Conservation (phyloP, 2,329 filamentous ascomycete genomes). For the Escovopsis sp. region DNA sequence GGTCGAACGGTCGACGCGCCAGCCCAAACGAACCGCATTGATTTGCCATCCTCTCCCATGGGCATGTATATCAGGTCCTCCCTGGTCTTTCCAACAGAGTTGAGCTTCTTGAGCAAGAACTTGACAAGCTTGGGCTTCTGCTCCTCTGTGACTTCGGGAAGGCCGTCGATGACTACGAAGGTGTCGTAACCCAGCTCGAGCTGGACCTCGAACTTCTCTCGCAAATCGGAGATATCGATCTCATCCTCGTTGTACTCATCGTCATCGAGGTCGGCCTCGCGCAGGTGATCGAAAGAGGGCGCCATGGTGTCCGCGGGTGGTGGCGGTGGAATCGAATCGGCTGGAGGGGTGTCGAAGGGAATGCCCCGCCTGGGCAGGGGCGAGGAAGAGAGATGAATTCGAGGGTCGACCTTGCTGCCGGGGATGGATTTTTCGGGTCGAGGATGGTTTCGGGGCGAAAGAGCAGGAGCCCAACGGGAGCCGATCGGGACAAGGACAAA, state of each 20-base stretch:
- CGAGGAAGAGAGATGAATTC: slow-evolving; percentile 2
- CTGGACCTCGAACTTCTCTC: slow-evolving; percentile 89
- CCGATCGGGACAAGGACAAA: too few relatives aligned
- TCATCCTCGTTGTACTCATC: slow-evolving; percentile 85
- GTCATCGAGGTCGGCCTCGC: slow-evolving; percentile 74
- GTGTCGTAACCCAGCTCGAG: slow-evolving; percentile 92
- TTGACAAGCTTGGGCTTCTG: slow-evolving; percentile 91
- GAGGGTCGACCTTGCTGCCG: background rate
- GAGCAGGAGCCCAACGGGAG: too few relatives aligned
- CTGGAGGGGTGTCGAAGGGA: slow-evolving; percentile 11
- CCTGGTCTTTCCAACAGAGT: slow-evolving; percentile 65
- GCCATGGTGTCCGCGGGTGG: slow-evolving; percentile 54
- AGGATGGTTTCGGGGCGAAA: too few relatives aligned
- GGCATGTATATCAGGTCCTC: slow-evolving; percentile 93
- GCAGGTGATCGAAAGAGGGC: slow-evolving; percentile 74
- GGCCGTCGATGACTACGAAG: slow-evolving; percentile 90
- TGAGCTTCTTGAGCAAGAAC: slow-evolving; percentile 88
- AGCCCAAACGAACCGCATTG: slow-evolving; percentile 53
- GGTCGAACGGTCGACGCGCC: background rate
- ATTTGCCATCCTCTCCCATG: slow-evolving; percentile 71
- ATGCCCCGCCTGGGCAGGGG: slow-evolving; percentile 20
- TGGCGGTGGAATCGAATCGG: slow-evolving; percentile 2
- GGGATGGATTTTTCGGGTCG: slow-evolving; percentile 3
- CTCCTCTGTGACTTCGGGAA: slow-evolving; percentile 77
- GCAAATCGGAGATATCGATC: slow-evolving; percentile 87